A percentile compares a stretch with the other conserved stretches of the same genome.
Conservation (phyloP, 2,329 filamentous ascomycete genomes). For the Cercospora zeina region DNA sequence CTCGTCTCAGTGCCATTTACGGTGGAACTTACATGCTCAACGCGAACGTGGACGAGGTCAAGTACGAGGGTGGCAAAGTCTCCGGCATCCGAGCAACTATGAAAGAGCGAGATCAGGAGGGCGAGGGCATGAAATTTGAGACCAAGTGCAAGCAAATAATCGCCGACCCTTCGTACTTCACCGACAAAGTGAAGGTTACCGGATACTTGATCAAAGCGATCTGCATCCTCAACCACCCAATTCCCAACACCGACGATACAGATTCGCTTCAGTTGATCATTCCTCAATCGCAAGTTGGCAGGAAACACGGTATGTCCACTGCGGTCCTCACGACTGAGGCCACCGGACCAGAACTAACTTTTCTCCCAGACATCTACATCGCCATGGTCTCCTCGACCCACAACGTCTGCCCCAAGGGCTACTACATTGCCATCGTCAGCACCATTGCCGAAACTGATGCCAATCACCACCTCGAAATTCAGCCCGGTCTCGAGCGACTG, state of each 20-base stretch:
- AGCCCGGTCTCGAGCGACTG: slow-evolving; percentile 86
- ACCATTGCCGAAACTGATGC: slow-evolving; percentile 89
- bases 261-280: slow-evolving; percentile 97
- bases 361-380: slow-evolving; percentile 80
- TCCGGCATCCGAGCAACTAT: slow-evolving; percentile 96
- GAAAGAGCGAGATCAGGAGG: slow-evolving; percentile 75
- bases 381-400: slow-evolving; percentile 93
- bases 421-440: slow-evolving; percentile 97
- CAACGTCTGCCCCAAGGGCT: slow-evolving; percentile 98
- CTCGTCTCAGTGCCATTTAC: slow-evolving; percentile 95
- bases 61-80: slow-evolving; percentile 77
- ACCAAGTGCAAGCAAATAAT: slow-evolving; percentile 96
- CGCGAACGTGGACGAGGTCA: slow-evolving; percentile 85
- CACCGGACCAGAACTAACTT: neutral
- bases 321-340: neutral
- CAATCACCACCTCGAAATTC: slow-evolving; percentile 94
- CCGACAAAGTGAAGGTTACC: slow-evolving; percentile 79
- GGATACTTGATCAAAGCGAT: slow-evolving; percentile 94
- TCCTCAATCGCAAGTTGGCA: slow-evolving; percentile 92
- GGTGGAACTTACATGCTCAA: slow-evolving; percentile 99
- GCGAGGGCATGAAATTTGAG: slow-evolving; percentile 81
- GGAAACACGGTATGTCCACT: slow-evolving; percentile 76
- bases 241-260: slow-evolving; percentile 81
- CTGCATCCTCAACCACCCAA: slow-evolving; percentile 93
- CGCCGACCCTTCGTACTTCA: slow-evolving; percentile 95